A percentile compares a stretch with the other conserved stretches of the same genome.
Evolutionary conservation across 176 grass and related monocot species (phyloP).

Genomic region (Tillandsia fasciculata): DNA sequence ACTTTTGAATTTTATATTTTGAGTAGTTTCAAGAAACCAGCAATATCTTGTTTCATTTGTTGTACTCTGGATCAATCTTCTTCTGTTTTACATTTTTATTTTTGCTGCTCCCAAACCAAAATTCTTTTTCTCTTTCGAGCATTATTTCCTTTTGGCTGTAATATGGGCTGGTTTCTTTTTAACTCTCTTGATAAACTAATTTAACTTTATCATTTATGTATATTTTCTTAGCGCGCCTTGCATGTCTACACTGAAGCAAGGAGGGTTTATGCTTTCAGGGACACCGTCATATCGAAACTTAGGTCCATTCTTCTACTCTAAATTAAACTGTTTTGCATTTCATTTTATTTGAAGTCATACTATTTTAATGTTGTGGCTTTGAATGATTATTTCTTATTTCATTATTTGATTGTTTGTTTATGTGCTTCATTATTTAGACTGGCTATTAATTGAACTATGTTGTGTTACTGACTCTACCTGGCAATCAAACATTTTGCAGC

Average conservation of each 20-base stretch:
- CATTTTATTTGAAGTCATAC: too few species aligned
- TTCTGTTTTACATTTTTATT: too few species aligned
- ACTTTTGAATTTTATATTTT: background rate
- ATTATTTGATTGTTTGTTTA: too few species aligned
- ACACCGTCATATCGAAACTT: constrained; percentile 66
- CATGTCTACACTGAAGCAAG: constrained; percentile 97
- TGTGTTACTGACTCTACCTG: background rate
- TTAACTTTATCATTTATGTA: background rate
- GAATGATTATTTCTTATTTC: too few species aligned
- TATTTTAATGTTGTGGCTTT: too few species aligned
- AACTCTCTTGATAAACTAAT: background rate
- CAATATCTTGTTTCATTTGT: constrained; percentile 11
- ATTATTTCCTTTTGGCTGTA: too few species aligned
- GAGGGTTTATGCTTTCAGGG: constrained; percentile 71
- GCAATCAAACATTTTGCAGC: constrained; percentile 21
- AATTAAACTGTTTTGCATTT: background rate
- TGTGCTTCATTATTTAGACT: too few species aligned
- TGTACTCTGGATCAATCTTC: too few species aligned
- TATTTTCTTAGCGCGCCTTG: constrained; percentile 44
- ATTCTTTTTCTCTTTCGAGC: background rate
- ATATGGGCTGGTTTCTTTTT: background rate
- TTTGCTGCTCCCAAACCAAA: too few species aligned
- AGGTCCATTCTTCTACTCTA: constrained; percentile 20
- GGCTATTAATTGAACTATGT: background rate
- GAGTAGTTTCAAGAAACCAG: background rate